These are phyloP conservation scores for Pholiota adiposa DNA, from an alignment of 1,284 basidiomycete species.

Conservation along the genomic window DNA sequence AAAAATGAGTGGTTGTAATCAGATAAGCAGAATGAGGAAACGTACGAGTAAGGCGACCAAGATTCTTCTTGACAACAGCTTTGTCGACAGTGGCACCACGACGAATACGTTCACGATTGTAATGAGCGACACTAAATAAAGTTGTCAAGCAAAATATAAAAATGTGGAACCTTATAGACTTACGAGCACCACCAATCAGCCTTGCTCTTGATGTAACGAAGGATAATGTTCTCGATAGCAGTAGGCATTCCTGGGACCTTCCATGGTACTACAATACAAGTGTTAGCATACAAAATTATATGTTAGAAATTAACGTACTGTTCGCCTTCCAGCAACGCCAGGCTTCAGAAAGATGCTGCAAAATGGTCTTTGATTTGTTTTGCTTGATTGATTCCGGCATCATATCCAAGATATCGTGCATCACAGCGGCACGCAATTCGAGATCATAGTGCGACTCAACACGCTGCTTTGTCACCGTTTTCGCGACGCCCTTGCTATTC, in stretches of 20 bases:
- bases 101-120: conserved; percentile 93
- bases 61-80: conserved; percentile 96
- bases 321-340: conserved; percentile 99
- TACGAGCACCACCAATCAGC: conserved; percentile 99
- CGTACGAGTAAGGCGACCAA: conserved; percentile 85
- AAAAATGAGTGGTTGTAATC: conserved; percentile 4
- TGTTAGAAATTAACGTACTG: conserved; percentile 51
- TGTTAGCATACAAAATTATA: neutral
- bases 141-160: conserved; percentile 3
- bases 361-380: conserved; percentile 98
- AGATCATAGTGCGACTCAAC: conserved; percentile 99
- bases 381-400: conserved; percentile 99
- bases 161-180: conserved; percentile 35
- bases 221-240: conserved; percentile 98
- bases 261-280: conserved; percentile 71
- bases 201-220: conserved; percentile 99
- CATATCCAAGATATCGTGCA: conserved; percentile 99
- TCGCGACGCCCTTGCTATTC: conserved; percentile 94
- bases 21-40: conserved; percentile 77
- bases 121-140: conserved; percentile 75
- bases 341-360: conserved; percentile 97
- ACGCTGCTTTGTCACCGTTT: conserved; percentile 98
- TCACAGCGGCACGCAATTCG: conserved; percentile 96
- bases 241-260: conserved; percentile 98
- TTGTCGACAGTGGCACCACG: conserved; percentile 99